Evolutionary conservation across 106 monocot species (phyloP).

Genomic region (Amphibolis antarctica): DNA sequence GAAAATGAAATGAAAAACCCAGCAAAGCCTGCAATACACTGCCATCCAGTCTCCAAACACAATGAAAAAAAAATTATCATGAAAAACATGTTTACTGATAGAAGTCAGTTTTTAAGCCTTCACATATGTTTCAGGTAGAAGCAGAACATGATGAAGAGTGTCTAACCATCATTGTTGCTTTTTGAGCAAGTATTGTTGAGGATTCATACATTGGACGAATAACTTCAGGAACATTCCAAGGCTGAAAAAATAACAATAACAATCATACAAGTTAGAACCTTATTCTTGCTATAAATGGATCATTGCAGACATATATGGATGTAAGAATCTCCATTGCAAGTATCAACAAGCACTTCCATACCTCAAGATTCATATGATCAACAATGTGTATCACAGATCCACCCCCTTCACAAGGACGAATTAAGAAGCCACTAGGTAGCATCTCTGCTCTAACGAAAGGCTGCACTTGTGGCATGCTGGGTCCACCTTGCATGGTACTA

Average conservation of each 20-base stretch:
- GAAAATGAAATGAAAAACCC: neutral
- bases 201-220: slow-evolving; percentile 55
- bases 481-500: slow-evolving; percentile 43
- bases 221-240: slow-evolving; percentile 68
- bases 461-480: slow-evolving; percentile 46
- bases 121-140: neutral
- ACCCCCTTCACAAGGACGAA: slow-evolving; percentile 63
- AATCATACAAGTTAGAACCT: neutral
- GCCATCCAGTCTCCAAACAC: too few species aligned
- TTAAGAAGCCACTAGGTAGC: slow-evolving; percentile 56
- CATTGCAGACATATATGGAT: neutral
- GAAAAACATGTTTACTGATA: neutral
- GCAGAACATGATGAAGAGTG: neutral
- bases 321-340: neutral
- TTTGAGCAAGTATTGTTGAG: slow-evolving; percentile 57
- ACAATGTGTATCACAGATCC: slow-evolving; percentile 71
- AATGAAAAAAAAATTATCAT: too few species aligned
- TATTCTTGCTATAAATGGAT: neutral
- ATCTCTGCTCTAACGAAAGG: slow-evolving; percentile 59
- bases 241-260: slow-evolving; percentile 23
- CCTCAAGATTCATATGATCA: slow-evolving; percentile 62
- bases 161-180: slow-evolving; percentile 48
- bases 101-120: neutral
- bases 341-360: slow-evolving; percentile 2
- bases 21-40: neutral